phyloP scores from a whole-genome alignment of 768 basidiomycete genomes.

The Plicaturopsis crispa region DNA sequence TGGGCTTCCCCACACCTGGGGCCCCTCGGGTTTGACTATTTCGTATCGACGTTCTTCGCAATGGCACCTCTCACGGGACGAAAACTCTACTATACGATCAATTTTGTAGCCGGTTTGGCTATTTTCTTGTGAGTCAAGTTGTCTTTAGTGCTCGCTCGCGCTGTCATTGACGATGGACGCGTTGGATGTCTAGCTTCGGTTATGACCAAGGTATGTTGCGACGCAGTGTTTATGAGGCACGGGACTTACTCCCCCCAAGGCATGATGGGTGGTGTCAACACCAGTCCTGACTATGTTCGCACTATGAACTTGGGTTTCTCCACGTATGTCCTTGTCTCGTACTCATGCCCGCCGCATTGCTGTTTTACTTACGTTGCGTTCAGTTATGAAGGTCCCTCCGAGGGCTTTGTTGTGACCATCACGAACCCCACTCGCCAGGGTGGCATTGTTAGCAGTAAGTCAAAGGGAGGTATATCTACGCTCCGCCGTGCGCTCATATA shows the following conservation, averaged over 20 bases:
- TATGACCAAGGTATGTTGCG: no score
- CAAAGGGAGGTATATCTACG: slow-evolving; percentile 1
- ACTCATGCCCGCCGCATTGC: background rate
- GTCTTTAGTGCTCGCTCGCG: no score
- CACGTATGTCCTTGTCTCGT: slow-evolving; percentile 18
- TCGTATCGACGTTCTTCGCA: no score
- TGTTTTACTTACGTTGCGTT: background rate
- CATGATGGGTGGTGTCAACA: slow-evolving; percentile 42
- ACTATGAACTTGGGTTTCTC: slow-evolving; percentile 32
- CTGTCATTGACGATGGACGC: no score
- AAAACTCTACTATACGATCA: slow-evolving; percentile 19
- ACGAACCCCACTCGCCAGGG: slow-evolving; percentile 35
- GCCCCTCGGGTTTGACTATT: no score
- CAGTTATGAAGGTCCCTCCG: slow-evolving; percentile 28
- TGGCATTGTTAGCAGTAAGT: slow-evolving; percentile 34
- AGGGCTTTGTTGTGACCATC: slow-evolving; percentile 35
- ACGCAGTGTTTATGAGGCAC: no score
- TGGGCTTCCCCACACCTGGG: no score
- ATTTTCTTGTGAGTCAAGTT: slow-evolving; percentile 26
- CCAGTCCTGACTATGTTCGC: slow-evolving; percentile 33
- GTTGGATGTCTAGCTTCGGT: slow-evolving; percentile 28
- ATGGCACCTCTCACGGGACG: slow-evolving; percentile 11
- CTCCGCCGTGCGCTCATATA: background rate
- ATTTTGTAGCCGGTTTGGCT: slow-evolving; percentile 22
- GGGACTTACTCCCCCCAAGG: no score